Base-by-base conservation (phyloP, 306 rosid genomes). In the Cajanus cajan region DNA sequence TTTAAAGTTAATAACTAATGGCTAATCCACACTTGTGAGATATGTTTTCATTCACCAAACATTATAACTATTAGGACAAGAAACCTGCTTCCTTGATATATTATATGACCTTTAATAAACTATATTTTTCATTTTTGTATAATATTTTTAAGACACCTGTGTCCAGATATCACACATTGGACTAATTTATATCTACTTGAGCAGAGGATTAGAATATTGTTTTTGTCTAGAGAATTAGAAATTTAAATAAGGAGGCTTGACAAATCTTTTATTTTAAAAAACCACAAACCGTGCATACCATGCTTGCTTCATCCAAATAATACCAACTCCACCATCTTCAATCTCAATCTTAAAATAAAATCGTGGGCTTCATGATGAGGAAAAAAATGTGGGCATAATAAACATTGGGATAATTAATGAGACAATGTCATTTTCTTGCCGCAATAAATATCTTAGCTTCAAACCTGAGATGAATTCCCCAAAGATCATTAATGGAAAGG, bases 311-410 rank as follows among this genome's bases (percentile, higher is more conserved):
- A 70, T 62, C 81, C 10, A 40, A 80, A 22, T 24, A 80, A 22
- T 24, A 87, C 78, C 86, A 44, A 85, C 72, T 66, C 80, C 80
- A 70, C 74, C 21, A 69, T 83, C 87, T 40, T 37, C 5, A 37
- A 5, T 37, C 55, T n/a, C 59, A 76, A 77, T 70, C 80, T 61
- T 54, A 69, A 50, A 16, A 81, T 83, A 83, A 85, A 82, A 79
- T 89, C 84, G 85, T 61, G 57, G 76, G 62, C 45, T 76, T 57
- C 85, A 78, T 86, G 80, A 90, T 44, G 34, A 28, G 45, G n/a
- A n/a, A 62, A 28, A 9, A 84, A 76, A 25, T 14, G 6, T 64
- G 73, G 63, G 28, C 28, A 59, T 21, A 67, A 59, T 47, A 50
- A 45, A 54, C 44, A 45, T 2, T 71, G 15, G 15, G 14, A 14